Evolutionary conservation across 2,329 filamentous ascomycete species (phyloP), one percentile per base, ranked within the genome.

Genomic region (Trichoderma sp.): DNA sequence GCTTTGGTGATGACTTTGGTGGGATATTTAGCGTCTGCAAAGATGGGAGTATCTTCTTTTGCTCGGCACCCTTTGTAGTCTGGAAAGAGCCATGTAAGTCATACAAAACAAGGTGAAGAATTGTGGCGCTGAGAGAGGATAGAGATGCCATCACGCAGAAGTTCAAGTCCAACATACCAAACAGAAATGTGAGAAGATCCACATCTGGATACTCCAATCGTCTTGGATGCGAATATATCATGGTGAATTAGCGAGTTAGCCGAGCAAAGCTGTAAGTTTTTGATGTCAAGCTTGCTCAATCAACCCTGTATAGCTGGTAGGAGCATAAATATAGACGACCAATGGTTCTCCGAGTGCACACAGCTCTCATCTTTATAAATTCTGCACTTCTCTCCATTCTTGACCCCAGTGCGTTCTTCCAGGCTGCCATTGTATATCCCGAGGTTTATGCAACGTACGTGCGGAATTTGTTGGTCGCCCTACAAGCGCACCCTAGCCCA

Each of bases 1-100:
- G 81, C 78, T 74, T 86, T 89, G 58, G 84, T 90, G 68, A 90
- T 77, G 66, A 76, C 74, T 63, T 84, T 81, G n/a, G 78, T 79
- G 0, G 87, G 85, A 60, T 89, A 80, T 6, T 82, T 81, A 0
- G 89, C 88, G 72, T 89, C 87, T 54, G 83, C 80, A 74, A 90
- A 87, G 4, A 90, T 77, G 2, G 84, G 73, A 0, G 84, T 85
- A 63, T 87, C 81, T 56, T 86, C 83, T 26, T 81, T 73, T 14
- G 78, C 74, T 1, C 70, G 71, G 51, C 75, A 76, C 4, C 75
- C 70, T 32, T 79, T 69, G 18, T 76, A 81, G 18, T 84, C 82
- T 82, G 59, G 39, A 14, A n/a, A n/a, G 14, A n/a, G 16, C 4
- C 14, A 11, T 30, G 34, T 56, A 11, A 39, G 21, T 28, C 34